Evolutionary conservation across 78 protist genomes (phyloP).

Genomic region (Diacronema lutheri): DNA sequence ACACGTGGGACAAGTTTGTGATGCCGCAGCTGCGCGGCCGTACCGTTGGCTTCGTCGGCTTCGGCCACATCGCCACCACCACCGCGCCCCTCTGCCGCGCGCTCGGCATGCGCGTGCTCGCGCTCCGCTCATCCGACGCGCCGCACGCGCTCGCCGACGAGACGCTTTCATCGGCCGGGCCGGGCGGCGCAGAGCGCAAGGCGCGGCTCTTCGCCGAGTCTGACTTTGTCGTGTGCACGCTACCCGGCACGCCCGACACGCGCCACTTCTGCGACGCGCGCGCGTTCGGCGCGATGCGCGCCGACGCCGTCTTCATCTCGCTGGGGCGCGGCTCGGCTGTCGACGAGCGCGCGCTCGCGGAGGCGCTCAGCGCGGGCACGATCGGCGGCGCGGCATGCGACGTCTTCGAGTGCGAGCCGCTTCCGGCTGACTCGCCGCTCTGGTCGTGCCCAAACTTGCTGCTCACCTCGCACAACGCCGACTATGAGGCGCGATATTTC

Average conservation of each 20-base stretch:
- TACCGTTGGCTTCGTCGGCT: conserved; percentile 42
- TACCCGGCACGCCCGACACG: conserved; percentile 40
- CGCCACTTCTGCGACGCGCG: not conserved
- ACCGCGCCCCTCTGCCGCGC: not conserved
- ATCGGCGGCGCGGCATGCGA: conserved; percentile 57
- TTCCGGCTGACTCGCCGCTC: conserved; percentile 33
- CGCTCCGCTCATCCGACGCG: no score
- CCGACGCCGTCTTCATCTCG: conserved; percentile 17
- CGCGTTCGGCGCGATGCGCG: not conserved
- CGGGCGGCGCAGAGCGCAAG: not conserved
- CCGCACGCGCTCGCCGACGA: no score
- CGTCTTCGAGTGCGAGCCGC: conserved; percentile 61
- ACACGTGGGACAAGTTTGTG: conserved; percentile 35
- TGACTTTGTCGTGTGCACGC: conserved; percentile 41
- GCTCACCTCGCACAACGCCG: conserved; percentile 55
- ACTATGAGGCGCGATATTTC: conserved; percentile 7
- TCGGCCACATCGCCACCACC: conserved; percentile 35
- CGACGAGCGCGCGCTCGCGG: conserved; percentile 42
- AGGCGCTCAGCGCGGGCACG: conserved; percentile 19
- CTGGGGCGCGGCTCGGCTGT: conserved; percentile 51
- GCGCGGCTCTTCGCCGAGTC: not conserved
- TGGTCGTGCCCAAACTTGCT: conserved; percentile 38
- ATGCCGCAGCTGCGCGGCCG: not conserved
- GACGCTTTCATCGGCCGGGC: not conserved
- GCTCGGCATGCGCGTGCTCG: no score